Conservation (phyloP, 257 asterid genomes). For the Nicotiana paniculata region DNA sequence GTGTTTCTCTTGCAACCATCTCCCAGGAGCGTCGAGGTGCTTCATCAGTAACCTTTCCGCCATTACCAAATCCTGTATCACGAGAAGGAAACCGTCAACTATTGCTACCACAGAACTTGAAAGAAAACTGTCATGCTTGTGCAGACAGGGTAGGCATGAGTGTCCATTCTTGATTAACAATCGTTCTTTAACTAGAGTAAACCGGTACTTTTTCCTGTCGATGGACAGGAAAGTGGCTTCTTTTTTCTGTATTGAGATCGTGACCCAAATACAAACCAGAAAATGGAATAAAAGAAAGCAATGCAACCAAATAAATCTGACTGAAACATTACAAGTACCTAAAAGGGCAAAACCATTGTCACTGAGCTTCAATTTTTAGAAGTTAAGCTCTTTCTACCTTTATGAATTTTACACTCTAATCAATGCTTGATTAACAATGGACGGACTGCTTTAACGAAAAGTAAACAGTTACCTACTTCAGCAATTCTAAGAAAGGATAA, state of each 20-base stretch:
- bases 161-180: background rate
- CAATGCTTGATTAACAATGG: too few relatives aligned
- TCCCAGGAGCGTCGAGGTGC: conserved; percentile 96
- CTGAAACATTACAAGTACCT: background rate
- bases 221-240: background rate
- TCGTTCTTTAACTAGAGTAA: background rate
- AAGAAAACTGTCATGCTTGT: background rate
- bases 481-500: too few relatives aligned
- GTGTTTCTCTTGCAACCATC: conserved; percentile 86
- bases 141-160: background rate
- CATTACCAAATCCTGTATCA: conserved; percentile 81
- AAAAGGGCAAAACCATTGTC: too few relatives aligned
- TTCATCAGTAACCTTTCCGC: conserved; percentile 95
- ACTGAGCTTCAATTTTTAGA: too few relatives aligned
- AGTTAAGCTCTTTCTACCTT: too few relatives aligned
- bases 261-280: background rate
- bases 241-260: background rate
- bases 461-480: too few relatives aligned
- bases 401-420: too few relatives aligned
- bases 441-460: too few relatives aligned
- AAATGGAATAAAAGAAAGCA: background rate
- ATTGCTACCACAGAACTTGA: background rate
- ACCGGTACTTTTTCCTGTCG: background rate
- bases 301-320: background rate
- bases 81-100: background rate